These are phyloP conservation scores for Phytophthora meadii DNA, from an alignment of 352 stramenopile species.

Conservation along the genomic window DNA sequence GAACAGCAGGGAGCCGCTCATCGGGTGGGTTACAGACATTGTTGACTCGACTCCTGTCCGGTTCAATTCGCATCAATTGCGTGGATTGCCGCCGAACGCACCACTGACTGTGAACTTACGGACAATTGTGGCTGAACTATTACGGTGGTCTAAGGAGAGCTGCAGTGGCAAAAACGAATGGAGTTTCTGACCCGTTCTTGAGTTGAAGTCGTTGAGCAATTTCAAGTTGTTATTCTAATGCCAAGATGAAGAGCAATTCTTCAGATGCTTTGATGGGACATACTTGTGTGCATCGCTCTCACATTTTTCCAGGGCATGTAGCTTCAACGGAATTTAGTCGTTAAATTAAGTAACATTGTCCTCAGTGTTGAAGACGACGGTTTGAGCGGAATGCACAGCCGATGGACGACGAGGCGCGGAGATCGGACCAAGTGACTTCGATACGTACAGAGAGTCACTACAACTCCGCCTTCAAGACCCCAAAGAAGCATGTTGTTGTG, in stretches of 20 bases:
- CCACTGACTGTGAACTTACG: not conserved
- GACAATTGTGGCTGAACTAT: not conserved
- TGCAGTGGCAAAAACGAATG: too few relatives aligned
- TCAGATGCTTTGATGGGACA: too few relatives aligned
- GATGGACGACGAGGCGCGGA: conserved; percentile 25
- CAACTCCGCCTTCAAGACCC: conserved; percentile 1
- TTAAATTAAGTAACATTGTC: too few relatives aligned
- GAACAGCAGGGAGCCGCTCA: too few relatives aligned
- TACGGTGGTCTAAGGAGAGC: not conserved
- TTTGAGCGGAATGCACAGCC: conserved; percentile 17
- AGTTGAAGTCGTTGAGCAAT: too few relatives aligned
- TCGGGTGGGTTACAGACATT: not conserved
- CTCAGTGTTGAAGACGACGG: too few relatives aligned
- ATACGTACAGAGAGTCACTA: conserved; percentile 11
- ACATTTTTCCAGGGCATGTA: too few relatives aligned
- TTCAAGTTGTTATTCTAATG: too few relatives aligned
- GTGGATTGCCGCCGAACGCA: not conserved
- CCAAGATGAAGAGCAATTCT: too few relatives aligned
- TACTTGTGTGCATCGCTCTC: too few relatives aligned
- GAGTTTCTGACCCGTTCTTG: too few relatives aligned
- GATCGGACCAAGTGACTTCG: conserved; percentile 3
- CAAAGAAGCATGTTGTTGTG: conserved; percentile 1
- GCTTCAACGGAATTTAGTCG: too few relatives aligned
- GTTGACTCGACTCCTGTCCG: not conserved
- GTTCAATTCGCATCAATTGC: not conserved